Base-by-base conservation (phyloP, 148 eudicot species). In the Diospyros kaki region DNA sequence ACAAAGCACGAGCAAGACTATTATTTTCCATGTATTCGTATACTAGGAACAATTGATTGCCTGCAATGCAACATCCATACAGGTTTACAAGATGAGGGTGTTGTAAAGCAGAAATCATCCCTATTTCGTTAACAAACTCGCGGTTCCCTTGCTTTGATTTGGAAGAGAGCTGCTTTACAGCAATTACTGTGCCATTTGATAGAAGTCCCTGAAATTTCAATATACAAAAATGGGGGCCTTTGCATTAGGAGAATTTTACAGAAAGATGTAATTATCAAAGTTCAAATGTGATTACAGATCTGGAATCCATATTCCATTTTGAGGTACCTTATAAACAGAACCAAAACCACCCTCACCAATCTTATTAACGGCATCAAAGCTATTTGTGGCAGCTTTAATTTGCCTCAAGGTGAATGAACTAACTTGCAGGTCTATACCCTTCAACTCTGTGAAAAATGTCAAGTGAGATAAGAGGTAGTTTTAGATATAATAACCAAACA, bases 81-180 rank as follows among this genome's bases (percentile, higher is more conserved):
- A 84, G 69, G 73, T 83, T 81, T 7, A 86, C 84, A 45, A 76
- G 79, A 72, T 81, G 68, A 42, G 79, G 86, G 76, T 83, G 82
- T 68, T 81, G 82, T 45, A 81, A 3, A 53, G 79, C 80, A 74
- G 87, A 83, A 10, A 86, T 86, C 84, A 81, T 73, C 63, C 89
- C 89, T 80, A 85, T 77, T 74, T 85, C 88, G 76, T 83, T 85
- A 28, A 85, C 52, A 73, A 85, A 85, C 72, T 85, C 88, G 12
- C 88, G 83, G n/a, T 83, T 85, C 60, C 88, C 88, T 76, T 85
- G 88, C 77, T 73, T 82, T 40, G 88, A 85, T 75, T 85, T 85
- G 14, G 86, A 69, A 53, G 88, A 85, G 51, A 85, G 88, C 73
- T 83, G 89, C 80, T 86, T 86, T 68, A 86, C 85, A 11, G 87